A percentile compares a stretch with the other conserved stretches of the same genome.
phyloP scores from a whole-genome alignment of 225 moss, liverwort and hornwort genomes.

The Neckera pumila region DNA sequence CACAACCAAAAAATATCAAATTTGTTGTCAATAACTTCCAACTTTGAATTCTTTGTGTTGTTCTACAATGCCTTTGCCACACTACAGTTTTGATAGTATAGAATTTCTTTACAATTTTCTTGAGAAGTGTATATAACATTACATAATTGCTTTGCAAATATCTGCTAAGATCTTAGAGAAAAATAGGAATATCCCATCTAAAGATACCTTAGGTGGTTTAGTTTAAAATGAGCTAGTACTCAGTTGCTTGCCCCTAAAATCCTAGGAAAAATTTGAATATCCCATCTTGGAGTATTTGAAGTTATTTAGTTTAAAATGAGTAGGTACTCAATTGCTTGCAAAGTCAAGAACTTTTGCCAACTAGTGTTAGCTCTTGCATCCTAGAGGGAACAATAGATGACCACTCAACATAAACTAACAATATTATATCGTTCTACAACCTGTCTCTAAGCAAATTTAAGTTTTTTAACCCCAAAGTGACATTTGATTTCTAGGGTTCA shows the following conservation, averaged over 20 bases:
- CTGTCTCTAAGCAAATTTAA: neutral
- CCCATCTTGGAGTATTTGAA: fast-evolving
- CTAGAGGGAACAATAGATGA: fast-evolving
- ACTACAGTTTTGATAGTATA: neutral
- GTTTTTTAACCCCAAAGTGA: no score
- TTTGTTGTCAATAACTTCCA: neutral
- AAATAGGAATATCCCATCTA: neutral
- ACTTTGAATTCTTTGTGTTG: neutral
- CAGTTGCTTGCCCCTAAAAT: no score
- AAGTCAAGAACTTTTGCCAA: neutral
- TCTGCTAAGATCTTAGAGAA: fast-evolving
- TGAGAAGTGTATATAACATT: no score
- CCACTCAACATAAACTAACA: neutral
- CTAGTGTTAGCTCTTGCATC: neutral
- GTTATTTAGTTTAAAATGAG: no score
- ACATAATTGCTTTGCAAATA: fast-evolving
- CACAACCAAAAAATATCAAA: neutral
- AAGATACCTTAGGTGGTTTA: fast-evolving
- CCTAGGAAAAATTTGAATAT: no score
- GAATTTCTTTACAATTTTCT: neutral
- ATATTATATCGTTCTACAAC: neutral
- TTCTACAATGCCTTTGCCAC: neutral
- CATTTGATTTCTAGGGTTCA: no score
- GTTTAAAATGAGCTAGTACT: neutral
- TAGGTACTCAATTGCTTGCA: neutral